These are phyloP conservation scores for Eutrema heterophyllum DNA, from an alignment of 345 rosid species.

Conservation along the genomic window DNA sequence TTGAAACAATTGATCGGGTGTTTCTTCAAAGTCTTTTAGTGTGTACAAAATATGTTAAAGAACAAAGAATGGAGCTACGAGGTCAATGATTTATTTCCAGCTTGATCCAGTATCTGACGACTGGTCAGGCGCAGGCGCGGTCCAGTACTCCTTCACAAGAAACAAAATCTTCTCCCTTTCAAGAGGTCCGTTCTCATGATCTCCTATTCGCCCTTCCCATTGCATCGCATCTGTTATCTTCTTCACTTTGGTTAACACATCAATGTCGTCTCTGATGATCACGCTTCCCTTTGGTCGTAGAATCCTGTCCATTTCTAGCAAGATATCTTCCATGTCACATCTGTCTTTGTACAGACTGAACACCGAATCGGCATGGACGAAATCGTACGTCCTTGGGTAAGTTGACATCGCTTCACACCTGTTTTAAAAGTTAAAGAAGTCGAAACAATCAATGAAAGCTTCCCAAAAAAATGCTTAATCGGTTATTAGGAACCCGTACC, in stretches of 20 bases:
- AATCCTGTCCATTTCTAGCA: slow-evolving; percentile 88
- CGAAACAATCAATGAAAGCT: background rate
- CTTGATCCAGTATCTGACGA: background rate
- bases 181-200: slow-evolving; percentile 75
- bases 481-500: slow-evolving; percentile 35
- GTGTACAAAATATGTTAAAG: slow-evolving; percentile 8
- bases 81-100: background rate
- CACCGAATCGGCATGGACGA: slow-evolving; percentile 71
- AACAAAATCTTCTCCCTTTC: slow-evolving; percentile 69
- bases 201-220: slow-evolving; percentile 72
- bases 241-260: slow-evolving; percentile 56
- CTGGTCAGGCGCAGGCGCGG: slow-evolving; percentile 35
- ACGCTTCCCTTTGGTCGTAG: slow-evolving; percentile 80
- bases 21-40: slow-evolving; percentile 8
- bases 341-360: slow-evolving; percentile 61
- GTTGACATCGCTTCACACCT: slow-evolving; percentile 91
- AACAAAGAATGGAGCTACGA: background rate
- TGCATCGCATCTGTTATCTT: slow-evolving; percentile 58
- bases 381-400: slow-evolving; percentile 93
- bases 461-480: background rate
- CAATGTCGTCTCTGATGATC: slow-evolving; percentile 82
- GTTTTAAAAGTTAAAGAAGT: background rate
- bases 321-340: slow-evolving; percentile 69
- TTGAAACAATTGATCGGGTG: background rate
- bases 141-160: slow-evolving; percentile 76